Evolutionary conservation across 2,329 filamentous ascomycete genomes (phyloP), one percentile per base, ranked within the genome.

Genomic region (Rasamsonia emersonii): DNA sequence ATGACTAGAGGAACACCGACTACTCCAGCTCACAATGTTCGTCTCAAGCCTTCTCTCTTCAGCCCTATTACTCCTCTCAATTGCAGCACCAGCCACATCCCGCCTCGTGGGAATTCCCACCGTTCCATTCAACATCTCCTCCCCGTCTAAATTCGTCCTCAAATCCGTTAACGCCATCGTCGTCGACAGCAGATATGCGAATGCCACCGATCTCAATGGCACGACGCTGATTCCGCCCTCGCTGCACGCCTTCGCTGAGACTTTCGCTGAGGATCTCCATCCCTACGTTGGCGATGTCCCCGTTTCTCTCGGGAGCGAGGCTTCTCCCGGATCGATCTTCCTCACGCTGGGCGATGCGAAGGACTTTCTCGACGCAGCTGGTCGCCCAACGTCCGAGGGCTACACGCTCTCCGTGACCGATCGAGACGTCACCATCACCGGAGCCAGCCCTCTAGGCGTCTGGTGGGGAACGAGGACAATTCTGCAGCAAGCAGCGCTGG

Each of bases 391-490:
- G 0, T 60, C 64, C 0, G 70, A 75, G 44, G 68, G 62, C 5
- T 72, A 75, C 46, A 51, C 53, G 3, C 50, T 75, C 8, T 51
- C 56, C 8, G 51, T 71, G 3, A 55, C 53, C 10, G 34, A 45
- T 4, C 43, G 53, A 8, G 60, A 63, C 3, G 51, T 73, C 20
- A 54, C 51, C 14, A 64, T 75, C 37, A 57, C 57, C 4, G 70
- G 70, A 3, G 67, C 70, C 7, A 70, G 67, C 42, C 62, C 70
- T 0, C 51, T 73, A 1, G 70, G 70, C 4, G 62, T 56, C 5
- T 73, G 67, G 67, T 74, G 71, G 71, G 70, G 61, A 21, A 73
- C 70, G 0, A 56, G 70, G 19, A 65, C 69, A 2, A 38, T 75
- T 17, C 42, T 74, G n/a, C 70, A 75, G 38, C 39, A 64, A 66